Base-by-base conservation (phyloP, 257 asterid species). In the Ocimum tenuiflorum region DNA sequence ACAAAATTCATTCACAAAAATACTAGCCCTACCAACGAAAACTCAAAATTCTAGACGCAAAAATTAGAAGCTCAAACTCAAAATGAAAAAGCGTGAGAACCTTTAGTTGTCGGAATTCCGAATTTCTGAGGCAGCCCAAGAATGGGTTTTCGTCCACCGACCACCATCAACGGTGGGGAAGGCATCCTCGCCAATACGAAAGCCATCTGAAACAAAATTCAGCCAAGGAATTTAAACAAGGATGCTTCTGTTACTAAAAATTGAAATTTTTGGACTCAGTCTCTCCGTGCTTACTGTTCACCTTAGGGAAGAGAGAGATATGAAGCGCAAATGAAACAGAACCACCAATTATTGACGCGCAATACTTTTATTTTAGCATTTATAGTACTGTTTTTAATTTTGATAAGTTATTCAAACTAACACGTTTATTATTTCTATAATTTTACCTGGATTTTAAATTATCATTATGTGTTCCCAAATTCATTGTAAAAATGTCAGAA, bases 171-270 rank as follows among this genome's bases (percentile, higher is more conserved):
- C 11, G 87, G 80, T 5, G 94, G 86, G 41, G 81, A 77, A 33
- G 84, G 79, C 56, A 87, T 68, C 75, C 78, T 74, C 48, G 88
- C 85, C 39, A 82, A 65, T 12, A 82, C 60, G 64, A 91, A 82
- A 71, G 94, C 94, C 97, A 73, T 73, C 81, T 72, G 63, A 68
- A 29, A 62, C 36, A 20, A 67, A 12, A 69, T 29, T 56, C 50
- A 67, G 45, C 35, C n/a, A 22, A 18, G 62, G 10, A 47, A 43
- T 51, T 4, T 35, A 20, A 8, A 31, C 27, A 4, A 41, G 39
- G 43, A 20, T 3, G 38, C 8, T 49, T 24, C 10, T 1, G 18
- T 36, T 35, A 43, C 45, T 27, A 15, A 7, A 41, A 61, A 46
- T 36, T 24, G 69, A 70, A 39, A 35, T 42, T 18, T 41, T 27